A percentile compares a stretch with the other conserved stretches of the same genome.
These are phyloP conservation scores for Gonium pectorale DNA, from an alignment of 139 green algal species.

Conservation along the genomic window DNA sequence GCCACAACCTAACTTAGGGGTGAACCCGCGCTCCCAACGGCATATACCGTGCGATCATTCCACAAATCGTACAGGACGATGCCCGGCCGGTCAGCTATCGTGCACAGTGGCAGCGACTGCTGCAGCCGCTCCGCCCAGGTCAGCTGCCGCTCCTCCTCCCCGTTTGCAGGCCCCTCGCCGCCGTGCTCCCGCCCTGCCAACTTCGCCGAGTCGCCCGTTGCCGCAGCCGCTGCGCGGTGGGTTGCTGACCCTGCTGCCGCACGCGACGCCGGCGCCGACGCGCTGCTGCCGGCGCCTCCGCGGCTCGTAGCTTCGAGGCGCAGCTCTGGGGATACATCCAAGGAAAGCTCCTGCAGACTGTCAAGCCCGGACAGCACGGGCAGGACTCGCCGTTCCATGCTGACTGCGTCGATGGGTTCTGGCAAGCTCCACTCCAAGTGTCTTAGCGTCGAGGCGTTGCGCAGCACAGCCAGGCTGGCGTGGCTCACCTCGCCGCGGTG, in stretches of 20 bases:
- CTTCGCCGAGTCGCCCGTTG: neutral
- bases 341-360: slow-evolving; percentile 20
- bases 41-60: neutral
- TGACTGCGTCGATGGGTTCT: neutral
- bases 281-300: too few species aligned
- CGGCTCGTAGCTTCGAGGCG: too few species aligned
- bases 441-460: neutral
- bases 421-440: slow-evolving; percentile 40
- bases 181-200: neutral
- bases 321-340: slow-evolving; percentile 26
- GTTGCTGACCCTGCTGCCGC: neutral
- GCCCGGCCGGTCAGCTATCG: slow-evolving; percentile 8
- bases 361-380: neutral
- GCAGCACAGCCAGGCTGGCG: neutral
- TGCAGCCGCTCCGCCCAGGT: slow-evolving; percentile 22
- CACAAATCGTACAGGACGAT: slow-evolving; percentile 35
- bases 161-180: neutral
- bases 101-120: slow-evolving; percentile 8
- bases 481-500: neutral
- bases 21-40: too few species aligned
- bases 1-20: neutral
- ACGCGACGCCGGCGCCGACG: too few species aligned
- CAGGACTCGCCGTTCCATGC: neutral
- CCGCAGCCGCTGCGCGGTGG: neutral
- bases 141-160: neutral